Base-by-base conservation (phyloP, 352 stramenopile species). In the Phytophthora macrochlamydospora region DNA sequence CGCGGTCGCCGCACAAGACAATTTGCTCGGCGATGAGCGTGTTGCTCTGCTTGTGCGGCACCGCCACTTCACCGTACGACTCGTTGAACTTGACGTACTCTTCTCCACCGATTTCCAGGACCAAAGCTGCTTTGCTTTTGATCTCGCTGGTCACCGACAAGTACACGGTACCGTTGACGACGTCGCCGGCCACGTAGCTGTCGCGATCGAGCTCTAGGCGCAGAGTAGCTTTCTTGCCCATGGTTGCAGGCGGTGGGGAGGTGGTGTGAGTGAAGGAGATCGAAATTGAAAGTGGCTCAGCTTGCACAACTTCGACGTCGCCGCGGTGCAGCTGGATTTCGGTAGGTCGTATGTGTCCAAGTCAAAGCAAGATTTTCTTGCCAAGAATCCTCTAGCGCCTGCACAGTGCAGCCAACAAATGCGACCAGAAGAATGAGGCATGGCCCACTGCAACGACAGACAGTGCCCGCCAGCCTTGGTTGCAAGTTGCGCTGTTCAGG, bases 1-100 rank as follows among this genome's bases (percentile, higher is more conserved):
- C 68, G 8, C 76, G 81, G 11, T 87, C 50, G 8, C 72, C 65
- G 7, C 59, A 81, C 13, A 76, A 56, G 44, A 84, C 61, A 33
- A 90, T 74, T 65, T 83, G 59, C 43, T 72, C 59, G 29, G 37
- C 18, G 38, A 72, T 30, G 7, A 68, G 38, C 48, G 46, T 48
- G 46, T 68, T 63, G 14, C 3, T 38, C 28, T 68, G 65, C 28
- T 59, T 67, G 52, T 29, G 59, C 7, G 58, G 65, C 8, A 72
- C 13, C 1, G 14, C 18, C 18, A 11, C 5, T 44, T 72, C 65
- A 11, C 65, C 65, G 40, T 72, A 72, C 7, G 62, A 38, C 38
- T 76, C 69, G 55, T 71, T 73, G 51, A 62, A 73, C 51, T 64
- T 70, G 40, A 73, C 59, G 43, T 64, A 59, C 42, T 76, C 69